Percentiles rank a stretch among this genome's conserved stretches.
Conservation (phyloP, 2,329 filamentous ascomycete genomes). For the Phialophora chinensis region DNA sequence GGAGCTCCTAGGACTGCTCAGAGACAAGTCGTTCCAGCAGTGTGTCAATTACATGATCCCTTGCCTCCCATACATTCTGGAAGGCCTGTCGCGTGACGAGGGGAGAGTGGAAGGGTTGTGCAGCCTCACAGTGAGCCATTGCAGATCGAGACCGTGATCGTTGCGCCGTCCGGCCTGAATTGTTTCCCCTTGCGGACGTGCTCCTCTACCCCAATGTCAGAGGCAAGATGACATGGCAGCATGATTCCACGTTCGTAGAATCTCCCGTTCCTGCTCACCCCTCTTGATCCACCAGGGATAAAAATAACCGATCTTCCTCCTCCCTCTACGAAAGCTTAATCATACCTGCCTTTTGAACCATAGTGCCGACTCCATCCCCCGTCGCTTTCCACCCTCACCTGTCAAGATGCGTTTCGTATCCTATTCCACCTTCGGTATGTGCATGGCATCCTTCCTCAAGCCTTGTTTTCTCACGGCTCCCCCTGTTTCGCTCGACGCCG, state of each 20-base stretch:
- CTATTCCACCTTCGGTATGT: neutral
- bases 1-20: too few species aligned
- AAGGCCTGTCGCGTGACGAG: too few species aligned
- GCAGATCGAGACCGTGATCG: neutral
- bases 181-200: neutral
- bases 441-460: neutral
- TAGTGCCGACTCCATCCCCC: neutral
- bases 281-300: neutral
- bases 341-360: neutral
- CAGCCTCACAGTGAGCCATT: too few species aligned
- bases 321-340: neutral
- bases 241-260: neutral
- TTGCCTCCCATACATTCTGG: too few species aligned
- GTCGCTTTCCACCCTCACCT: neutral
- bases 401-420: neutral
- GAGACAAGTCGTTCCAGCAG: too few species aligned
- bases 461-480: neutral
- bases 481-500: neutral
- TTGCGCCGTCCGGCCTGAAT: neutral
- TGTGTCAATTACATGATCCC: too few species aligned
- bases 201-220: neutral
- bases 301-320: neutral
- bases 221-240: neutral
- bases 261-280: neutral
- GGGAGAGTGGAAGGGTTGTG: too few species aligned